phyloP scores from a whole-genome alignment of 73 alveolate species.

The Tetrahymena malaccensis region DNA sequence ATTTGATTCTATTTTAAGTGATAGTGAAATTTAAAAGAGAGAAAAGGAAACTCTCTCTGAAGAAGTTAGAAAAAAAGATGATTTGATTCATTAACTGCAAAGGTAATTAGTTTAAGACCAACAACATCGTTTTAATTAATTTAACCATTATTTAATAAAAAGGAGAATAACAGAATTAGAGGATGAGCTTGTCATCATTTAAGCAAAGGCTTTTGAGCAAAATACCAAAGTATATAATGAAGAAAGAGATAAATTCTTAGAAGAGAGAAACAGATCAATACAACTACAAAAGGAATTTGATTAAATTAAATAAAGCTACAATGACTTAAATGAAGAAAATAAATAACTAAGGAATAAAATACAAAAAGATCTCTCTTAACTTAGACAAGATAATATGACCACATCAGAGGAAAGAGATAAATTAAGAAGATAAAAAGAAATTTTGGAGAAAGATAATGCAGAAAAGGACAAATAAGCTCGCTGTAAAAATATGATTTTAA shows the following conservation, averaged over 20 bases:
- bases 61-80: constrained; percentile 41
- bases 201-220: constrained; percentile 1
- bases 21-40: constrained; percentile 10
- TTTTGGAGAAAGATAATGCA: background rate
- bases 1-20: constrained; percentile 8
- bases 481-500: background rate
- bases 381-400: background rate
- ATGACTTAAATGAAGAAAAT: constrained; percentile 27
- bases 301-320: constrained; percentile 18
- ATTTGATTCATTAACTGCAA: constrained; percentile 12
- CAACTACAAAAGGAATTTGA: constrained; percentile 15
- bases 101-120: too few relatives aligned
- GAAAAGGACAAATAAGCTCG: background rate
- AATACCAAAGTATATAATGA: constrained; percentile 20
- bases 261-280: constrained; percentile 34
- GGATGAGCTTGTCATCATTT: constrained; percentile 8
- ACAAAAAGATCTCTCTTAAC: background rate
- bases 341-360: constrained; percentile 19
- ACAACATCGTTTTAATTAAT: too few relatives aligned
- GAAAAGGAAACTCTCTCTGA: constrained; percentile 10
- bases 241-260: constrained; percentile 24
- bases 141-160: background rate
- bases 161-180: constrained; percentile 39
- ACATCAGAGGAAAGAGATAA: constrained; percentile 8
- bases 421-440: background rate